Base-by-base conservation (phyloP, 768 basidiomycete species). In the Xerocomus spinulosus region DNA sequence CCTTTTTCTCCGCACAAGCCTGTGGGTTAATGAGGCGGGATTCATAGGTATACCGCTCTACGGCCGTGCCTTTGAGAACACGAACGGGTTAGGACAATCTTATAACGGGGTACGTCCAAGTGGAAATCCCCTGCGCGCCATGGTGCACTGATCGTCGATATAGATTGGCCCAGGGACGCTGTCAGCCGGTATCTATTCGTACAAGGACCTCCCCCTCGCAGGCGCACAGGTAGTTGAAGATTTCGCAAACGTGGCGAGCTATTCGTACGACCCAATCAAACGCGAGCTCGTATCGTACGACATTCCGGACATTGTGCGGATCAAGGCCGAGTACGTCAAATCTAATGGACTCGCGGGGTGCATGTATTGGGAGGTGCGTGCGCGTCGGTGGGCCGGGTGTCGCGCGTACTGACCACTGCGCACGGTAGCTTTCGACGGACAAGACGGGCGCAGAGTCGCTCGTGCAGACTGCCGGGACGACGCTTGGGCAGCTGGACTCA, bases 271-370 rank as follows among this genome's bases (percentile, higher is more conserved):
- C 62, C 60, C 80, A 4, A 53, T 69, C n/a, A 84, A 74, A 56
- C 66, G 69, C 48, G 85, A 87, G 58, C 73, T 90, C 21, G 81
- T 91, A 26, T 82, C 81, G 4, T 90, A 89, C 64, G 90, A 92
- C 60, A 81, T 79, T 0, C 86, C 85, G 15, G 70, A 79, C 53
- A 81, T 89, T 55, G 80, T 78, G 44, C 72, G 66, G 44, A 55
- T 75, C 56, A 92, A 92, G 67, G 78, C 81, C 3, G 73, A 82
- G 44, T 91, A 91, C 58, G 77, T 87, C 50, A 69, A 70, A 34
- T 62, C 73, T 4, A 75, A 81, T 13, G 75, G 76, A 5, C 72
- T 92, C 56, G 84, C 70, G 9, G 84, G 83, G 3, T 77, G 80
- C 42, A 85, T 87, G 84, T 85, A 81, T 68, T 87, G 85, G 84